Base-by-base conservation (phyloP, 1,284 basidiomycete genomes). In the Marasmius sp. region DNA sequence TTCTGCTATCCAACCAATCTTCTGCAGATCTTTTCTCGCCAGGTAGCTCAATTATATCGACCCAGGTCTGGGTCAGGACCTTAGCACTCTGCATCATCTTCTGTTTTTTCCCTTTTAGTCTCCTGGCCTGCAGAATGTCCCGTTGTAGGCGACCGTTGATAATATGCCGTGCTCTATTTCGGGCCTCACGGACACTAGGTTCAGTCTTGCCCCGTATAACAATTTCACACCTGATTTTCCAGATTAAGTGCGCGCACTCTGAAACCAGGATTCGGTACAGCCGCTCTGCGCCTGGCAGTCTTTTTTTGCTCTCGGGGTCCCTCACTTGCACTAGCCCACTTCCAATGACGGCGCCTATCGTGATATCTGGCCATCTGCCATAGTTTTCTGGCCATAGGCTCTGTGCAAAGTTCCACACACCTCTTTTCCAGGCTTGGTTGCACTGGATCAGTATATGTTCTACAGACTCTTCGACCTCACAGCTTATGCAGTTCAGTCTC, bases 161-260 rank as follows among this genome's bases (percentile, higher is more conserved):
- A 9, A 22, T 22, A 6, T n/a, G 18, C 22, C 12, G 14, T 5
- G 33, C 6, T 9, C 16, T 22, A 27, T 51, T 51, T 7, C 33
- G 33, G 33, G 33, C 22, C 33, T 51, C 49, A 7, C 33, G 49
- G 14, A 16, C 22, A 27, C 6, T 12, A 9, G 33, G 6, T 6
- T 51, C 14, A 11, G 22, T 6, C 33, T 3, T 27, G n/a, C n/a
- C n/a, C n/a, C n/a, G n/a, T n/a, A n/a, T n/a, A n/a, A n/a, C n/a
- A n/a, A n/a, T n/a, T n/a, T 63, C 61, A 48, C 45, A 54, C 5
- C 58, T 39, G 11, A 63, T 36, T 36, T 60, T 63, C 61, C 58
- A 60, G 1, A 60, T 56, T 2, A 60, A 20, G 45, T 45, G 53
- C 11, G 61, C 53, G 0, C 47, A 20, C 48, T 65, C 63, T 4